Evolutionary conservation across 495 filamentous ascomycete genomes (phyloP).

Genomic region (Aspergillus ostianus): DNA sequence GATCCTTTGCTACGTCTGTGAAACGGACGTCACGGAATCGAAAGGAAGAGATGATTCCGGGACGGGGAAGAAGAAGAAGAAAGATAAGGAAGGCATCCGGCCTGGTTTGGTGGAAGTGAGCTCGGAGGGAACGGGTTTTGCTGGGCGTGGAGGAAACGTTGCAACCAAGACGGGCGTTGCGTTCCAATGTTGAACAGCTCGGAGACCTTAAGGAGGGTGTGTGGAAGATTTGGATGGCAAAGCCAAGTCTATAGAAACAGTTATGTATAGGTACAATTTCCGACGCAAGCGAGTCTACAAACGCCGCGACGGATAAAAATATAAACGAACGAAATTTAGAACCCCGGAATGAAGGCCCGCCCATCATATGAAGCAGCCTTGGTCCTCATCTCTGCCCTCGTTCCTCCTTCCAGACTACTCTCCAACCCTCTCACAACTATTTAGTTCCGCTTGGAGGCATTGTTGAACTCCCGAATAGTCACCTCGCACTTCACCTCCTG

Average conservation of each 20-base stretch:
- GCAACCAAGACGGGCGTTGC: conserved; percentile 77
- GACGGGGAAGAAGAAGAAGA: conserved; percentile 45
- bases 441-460: conserved; percentile 33
- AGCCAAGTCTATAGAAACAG: conserved; percentile 8
- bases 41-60: conserved; percentile 19
- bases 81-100: conserved; percentile 48
- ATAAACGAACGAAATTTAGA: neutral
- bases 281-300: conserved; percentile 3
- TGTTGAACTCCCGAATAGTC: conserved; percentile 72
- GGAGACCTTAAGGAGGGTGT: neutral
- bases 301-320: conserved; percentile 4
- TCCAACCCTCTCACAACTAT: neutral
- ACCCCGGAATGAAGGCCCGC: neutral
- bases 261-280: conserved; percentile 12
- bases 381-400: neutral
- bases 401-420: neutral
- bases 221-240: neutral
- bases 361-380: neutral
- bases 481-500: conserved; percentile 79
- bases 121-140: conserved; percentile 91
- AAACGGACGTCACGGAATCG: conserved; percentile 61
- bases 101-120: conserved; percentile 82
- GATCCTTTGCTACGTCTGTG: conserved; percentile 84
- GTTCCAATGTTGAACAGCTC: conserved; percentile 70
- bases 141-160: conserved; percentile 76